Percentiles rank a stretch among this genome's conserved stretches.
These are phyloP conservation scores for Hymenoscyphus fructigenus DNA, from an alignment of 2,329 filamentous ascomycete species.

Conservation along the genomic window DNA sequence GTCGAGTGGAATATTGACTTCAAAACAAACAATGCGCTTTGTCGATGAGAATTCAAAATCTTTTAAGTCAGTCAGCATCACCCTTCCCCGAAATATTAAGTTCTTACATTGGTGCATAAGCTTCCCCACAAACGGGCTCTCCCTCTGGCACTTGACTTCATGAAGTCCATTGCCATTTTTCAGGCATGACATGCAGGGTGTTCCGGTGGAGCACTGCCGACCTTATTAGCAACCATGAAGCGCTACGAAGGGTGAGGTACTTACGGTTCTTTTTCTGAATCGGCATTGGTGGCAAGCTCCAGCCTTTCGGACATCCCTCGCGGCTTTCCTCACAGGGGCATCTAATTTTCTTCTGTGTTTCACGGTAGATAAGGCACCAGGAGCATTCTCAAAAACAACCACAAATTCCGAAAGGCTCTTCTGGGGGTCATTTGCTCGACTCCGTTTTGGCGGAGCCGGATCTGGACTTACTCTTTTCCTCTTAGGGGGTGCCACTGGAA, in stretches of 20 bases:
- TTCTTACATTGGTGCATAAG: constrained; percentile 26
- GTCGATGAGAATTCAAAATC: constrained; percentile 30
- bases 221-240: constrained; percentile 1
- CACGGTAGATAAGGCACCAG: constrained; percentile 26
- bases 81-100: background rate
- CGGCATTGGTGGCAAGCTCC: constrained; percentile 35
- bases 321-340: constrained; percentile 28
- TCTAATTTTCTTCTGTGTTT: constrained; percentile 28
- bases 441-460: constrained; percentile 18
- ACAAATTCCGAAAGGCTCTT: constrained; percentile 25
- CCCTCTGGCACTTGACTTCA: constrained; percentile 30
- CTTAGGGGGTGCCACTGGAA: constrained; percentile 14
- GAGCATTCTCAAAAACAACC: constrained; percentile 29
- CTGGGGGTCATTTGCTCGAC: constrained; percentile 2
- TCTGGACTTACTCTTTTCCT: constrained; percentile 20
- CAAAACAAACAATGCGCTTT: constrained; percentile 25
- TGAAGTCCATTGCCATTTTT: constrained; percentile 28
- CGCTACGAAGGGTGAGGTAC: background rate
- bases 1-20: constrained; percentile 12
- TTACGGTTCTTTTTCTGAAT: constrained; percentile 32
- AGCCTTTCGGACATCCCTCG: constrained; percentile 30
- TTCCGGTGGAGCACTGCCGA: constrained; percentile 28
- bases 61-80: background rate
- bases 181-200: constrained; percentile 28
- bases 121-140: constrained; percentile 27